phyloP scores from a whole-genome alignment of 495 filamentous ascomycete species.

The Annulohypoxylon nitens region DNA sequence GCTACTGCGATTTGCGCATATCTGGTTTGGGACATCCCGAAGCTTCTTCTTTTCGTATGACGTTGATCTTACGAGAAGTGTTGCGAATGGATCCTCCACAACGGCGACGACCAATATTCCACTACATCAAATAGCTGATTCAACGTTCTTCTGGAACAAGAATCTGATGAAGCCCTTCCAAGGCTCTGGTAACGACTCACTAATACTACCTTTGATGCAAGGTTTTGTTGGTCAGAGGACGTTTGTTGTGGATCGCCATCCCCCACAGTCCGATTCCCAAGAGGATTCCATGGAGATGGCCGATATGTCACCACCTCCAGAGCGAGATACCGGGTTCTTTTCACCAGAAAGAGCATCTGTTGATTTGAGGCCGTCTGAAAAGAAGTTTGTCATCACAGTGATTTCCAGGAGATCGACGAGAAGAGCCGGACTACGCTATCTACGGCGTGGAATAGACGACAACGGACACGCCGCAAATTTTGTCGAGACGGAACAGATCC shows the following conservation, averaged over 20 bases:
- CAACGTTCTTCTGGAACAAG: slow-evolving; percentile 90
- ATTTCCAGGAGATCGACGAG: slow-evolving; percentile 88
- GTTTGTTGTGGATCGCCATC: slow-evolving; percentile 72
- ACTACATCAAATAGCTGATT: slow-evolving; percentile 79
- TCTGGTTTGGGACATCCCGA: slow-evolving; percentile 79
- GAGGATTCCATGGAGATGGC: slow-evolving; percentile 60
- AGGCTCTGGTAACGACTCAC: slow-evolving; percentile 70
- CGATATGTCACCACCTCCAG: slow-evolving; percentile 46
- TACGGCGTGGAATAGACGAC: slow-evolving; percentile 92
- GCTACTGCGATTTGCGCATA: slow-evolving; percentile 81
- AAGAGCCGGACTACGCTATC: slow-evolving; percentile 87
- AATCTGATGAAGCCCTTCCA: slow-evolving; percentile 81
- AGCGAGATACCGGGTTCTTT: slow-evolving; percentile 27
- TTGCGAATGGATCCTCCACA: slow-evolving; percentile 61
- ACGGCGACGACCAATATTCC: slow-evolving; percentile 63
- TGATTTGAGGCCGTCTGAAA: slow-evolving; percentile 56
- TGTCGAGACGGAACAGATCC: slow-evolving; percentile 94
- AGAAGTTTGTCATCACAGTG: slow-evolving; percentile 79
- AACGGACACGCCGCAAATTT: slow-evolving; percentile 88
- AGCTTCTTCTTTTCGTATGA: slow-evolving; percentile 97
- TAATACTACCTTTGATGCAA: slow-evolving; percentile 89
- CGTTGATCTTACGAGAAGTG: slow-evolving; percentile 81
- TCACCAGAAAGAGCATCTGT: slow-evolving; percentile 39
- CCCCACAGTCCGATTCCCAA: slow-evolving; percentile 58
- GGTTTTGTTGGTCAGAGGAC: slow-evolving; percentile 92